Base-by-base conservation (phyloP, 345 rosid species). In the Adansonia digitata region DNA sequence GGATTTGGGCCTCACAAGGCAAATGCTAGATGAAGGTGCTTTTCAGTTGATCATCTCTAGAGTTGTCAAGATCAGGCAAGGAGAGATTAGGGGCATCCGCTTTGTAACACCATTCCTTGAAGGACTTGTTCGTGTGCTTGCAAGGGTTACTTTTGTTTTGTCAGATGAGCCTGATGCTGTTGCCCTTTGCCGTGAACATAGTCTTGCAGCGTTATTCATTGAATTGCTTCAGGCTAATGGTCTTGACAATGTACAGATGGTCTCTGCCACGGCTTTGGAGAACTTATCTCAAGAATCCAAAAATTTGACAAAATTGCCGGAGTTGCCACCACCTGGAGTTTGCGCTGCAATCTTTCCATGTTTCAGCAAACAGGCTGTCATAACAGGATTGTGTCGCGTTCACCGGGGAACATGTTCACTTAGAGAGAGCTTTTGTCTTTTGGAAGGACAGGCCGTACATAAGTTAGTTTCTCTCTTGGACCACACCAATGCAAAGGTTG, bases 401-500 rank as follows among this genome's bases (percentile, higher is more conserved):
- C 99, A 95, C 78, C 84, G 84, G 20, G 99, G 98, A 71, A 79
- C 84, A 11, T 95, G 99, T 80, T 89, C 97, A 14, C 72, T 92
- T 59, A 86, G 75, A 79, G 98, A 92, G 37, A 82, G 88, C 61
- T 95, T 95, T 75, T 95, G 99, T 76, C 92, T 92, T n/a, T 77
- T 86, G 63, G 93, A 92, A 83, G 99, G 99, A 57, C 92, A 85
- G 63, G 97, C 91, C 40, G 91, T 92, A 24, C 92, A 86, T 87
- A 91, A 87, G 70, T 75, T 95, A 72, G 94, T 95, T 59, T 96
- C 95, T 15, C 97, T 94, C 11, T 71, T 94, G 67, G 98, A 92
- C 84, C 98, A 94, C 84, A 86, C 86, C 34, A 91, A 92, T 11
- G 98, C 86, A 81, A 94, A 85, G 78, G 97, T 92, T 78, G 98